These are phyloP conservation scores for Copromyces sp. DNA, from an alignment of 495 filamentous ascomycete species.

Conservation along the genomic window DNA sequence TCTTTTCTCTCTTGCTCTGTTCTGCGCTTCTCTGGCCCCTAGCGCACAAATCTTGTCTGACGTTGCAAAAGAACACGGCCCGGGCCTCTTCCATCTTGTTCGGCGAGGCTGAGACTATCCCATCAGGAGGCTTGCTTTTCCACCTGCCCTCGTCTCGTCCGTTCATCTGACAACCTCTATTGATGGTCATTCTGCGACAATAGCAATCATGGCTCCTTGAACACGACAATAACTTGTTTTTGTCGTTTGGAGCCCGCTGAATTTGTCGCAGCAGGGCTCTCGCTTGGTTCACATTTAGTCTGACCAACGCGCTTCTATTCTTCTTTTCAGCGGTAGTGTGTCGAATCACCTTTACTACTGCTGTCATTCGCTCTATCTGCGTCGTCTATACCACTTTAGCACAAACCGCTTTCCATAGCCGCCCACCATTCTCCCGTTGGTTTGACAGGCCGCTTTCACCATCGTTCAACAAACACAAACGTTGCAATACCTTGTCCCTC, in stretches of 20 bases:
- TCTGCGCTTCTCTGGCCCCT: conserved; percentile 3
- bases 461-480: background rate
- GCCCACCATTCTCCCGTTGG: conserved; percentile 1
- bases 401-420: background rate
- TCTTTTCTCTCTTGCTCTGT: conserved; percentile 3
- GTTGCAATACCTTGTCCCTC: background rate
- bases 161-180: conserved; percentile 27
- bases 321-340: background rate
- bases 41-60: conserved; percentile 3
- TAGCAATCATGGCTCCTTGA: conserved; percentile 4
- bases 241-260: background rate
- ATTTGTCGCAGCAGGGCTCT: background rate
- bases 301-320: conserved; percentile 2
- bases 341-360: background rate
- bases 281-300: conserved; percentile 1
- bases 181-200: conserved; percentile 19
- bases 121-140: conserved; percentile 18
- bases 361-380: conserved; percentile 8
- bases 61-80: background rate
- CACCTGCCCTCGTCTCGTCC: conserved; percentile 11
- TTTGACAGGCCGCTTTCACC: background rate
- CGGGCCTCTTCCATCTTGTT: conserved; percentile 1
- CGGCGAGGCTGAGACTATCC: conserved; percentile 7
- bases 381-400: background rate
- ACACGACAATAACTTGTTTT: background rate